Base-by-base conservation (phyloP, 1,284 basidiomycete genomes). In the Coriolopsis trogii region DNA sequence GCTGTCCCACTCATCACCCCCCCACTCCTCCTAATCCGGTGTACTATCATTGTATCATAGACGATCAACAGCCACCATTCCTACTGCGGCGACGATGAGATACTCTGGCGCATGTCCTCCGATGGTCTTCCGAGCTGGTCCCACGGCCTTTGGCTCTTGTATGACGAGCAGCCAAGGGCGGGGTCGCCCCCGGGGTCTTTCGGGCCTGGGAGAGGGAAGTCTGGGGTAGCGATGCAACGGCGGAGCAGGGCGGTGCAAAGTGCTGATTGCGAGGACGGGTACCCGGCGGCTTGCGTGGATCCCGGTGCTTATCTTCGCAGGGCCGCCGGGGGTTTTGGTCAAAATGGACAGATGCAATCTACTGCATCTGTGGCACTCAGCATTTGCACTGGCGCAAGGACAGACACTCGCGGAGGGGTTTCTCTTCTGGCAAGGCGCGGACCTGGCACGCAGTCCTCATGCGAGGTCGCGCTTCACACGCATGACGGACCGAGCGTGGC, bases 41-140 rank as follows among this genome's bases (percentile, higher is more conserved):
- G 57, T 59, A 59, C 20, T 46, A 59, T 43, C 53, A 56, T 39
- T 59, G 57, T 59, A 59, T 53, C 51, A 59, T 59, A 55, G 49
- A 48, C 44, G 30, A 47, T 38, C 41, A 43, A 42, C 26, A 28
- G 21, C 10, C 41, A 29, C 41, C 30, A 36, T 25, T 21, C 9
- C 16, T 34, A 37, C n/a, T 25, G 30, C 46, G 42, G 26, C 28
- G 26, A 33, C 30, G 39, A 26, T 6, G 41, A 25, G n/a, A 20
- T 4, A 16, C 18, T 12, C 12, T n/a, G 21, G 15, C 31, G 21
- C 24, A n/a, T 8, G 24, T 34, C 39, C 31, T 16, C 39, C 39
- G 38, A 47, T 38, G 3, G 37, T 47, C 39, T 25, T n/a, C 46
- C 25, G n/a, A n/a, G n/a, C n/a, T n/a, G n/a, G n/a, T n/a, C n/a